Conservation (phyloP, 805 yeast species). For the Kurtzmaniella cleridarum region DNA sequence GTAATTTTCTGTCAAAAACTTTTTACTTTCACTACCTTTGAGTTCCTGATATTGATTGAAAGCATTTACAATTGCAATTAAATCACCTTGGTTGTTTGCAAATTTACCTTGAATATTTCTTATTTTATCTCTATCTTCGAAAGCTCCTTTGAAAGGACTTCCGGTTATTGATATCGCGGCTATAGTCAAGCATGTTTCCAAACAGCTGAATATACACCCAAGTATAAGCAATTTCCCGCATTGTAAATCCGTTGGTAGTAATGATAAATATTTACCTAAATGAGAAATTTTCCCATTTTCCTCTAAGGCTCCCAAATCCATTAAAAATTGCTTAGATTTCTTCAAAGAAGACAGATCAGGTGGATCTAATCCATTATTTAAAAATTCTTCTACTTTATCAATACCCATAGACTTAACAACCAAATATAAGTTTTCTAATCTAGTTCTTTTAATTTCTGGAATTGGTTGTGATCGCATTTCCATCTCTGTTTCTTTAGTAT, state of each 20-base stretch:
- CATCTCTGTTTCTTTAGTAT: conserved; percentile 51
- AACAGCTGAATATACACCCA: conserved; percentile 78
- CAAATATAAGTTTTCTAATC: conserved; percentile 76
- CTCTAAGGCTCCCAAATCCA: conserved; percentile 68
- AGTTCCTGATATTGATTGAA: conserved; percentile 43
- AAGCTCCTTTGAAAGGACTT: conserved; percentile 60
- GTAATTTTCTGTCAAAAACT: conserved; percentile 50
- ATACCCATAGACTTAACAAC: conserved; percentile 89
- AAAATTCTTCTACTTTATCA: conserved; percentile 60
- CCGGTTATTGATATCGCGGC: conserved; percentile 75
- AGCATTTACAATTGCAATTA: conserved; percentile 61
- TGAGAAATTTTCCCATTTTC: conserved; percentile 50
- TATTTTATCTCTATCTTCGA: conserved; percentile 60
- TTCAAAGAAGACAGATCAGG: conserved; percentile 54
- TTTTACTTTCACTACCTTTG: conserved; percentile 19
- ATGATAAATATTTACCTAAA: conserved; percentile 72
- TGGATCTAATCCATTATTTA: conserved; percentile 75
- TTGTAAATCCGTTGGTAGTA: conserved; percentile 80
- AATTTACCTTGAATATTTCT: conserved; percentile 39
- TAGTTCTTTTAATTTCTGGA: conserved; percentile 84
- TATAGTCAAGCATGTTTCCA: conserved; percentile 72
- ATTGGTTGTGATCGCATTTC: conserved; percentile 68
- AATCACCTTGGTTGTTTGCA: conserved; percentile 63
- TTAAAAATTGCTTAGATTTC: conserved; percentile 47
- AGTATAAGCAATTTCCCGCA: conserved; percentile 78